Evolutionary conservation across 164 flowering plant genomes (phyloP), one percentile per base, ranked within the genome.

Genomic region (Akebia trifoliata): DNA sequence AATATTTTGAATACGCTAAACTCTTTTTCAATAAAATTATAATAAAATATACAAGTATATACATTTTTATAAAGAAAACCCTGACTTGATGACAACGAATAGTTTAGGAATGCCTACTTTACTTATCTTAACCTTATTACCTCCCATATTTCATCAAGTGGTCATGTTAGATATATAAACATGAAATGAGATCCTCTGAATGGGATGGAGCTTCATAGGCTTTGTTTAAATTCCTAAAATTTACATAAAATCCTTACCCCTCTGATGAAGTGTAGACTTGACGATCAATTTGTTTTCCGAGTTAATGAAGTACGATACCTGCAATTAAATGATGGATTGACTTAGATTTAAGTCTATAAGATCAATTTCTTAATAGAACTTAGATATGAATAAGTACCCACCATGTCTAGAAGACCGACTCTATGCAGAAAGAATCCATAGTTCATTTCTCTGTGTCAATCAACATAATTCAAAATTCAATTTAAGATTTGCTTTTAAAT

Each of bases 351-450:
- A 7, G 30, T 18, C 21, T 22, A 15, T n/a, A 37, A 6, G n/a
- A 24, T 22, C 2, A 6, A 32, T 9, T 15, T 46, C 39, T 22
- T 35, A 25, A 25, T 10, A 17, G n/a, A 14, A 36, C n/a, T 21
- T 8, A 15, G 46, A 30, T 26, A 58, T 22, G 25, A 37, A 39
- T 17, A 4, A 28, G 58, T 37, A 75, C 86, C 36, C 60, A 87
- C 95, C 66, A 82, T 67, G 60, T 84, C 84, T 34, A 81, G 49
- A 21, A 77, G 55, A 66, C 77, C 75, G 57, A 82, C 77, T 61
- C 76, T 68, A 30, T 82, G 86, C 50, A 82, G 79, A 64, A 87
- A 74, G 56, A 87, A 82, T 17, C 85, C 88, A 62, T 76, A 28
- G 39, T 39, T 49, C 60, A 65, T 57, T 56, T 72, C 74, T 35